Evolutionary conservation across 345 rosid genomes (phyloP), one percentile per base, ranked within the genome.

Genomic region (Moringa oleifera): DNA sequence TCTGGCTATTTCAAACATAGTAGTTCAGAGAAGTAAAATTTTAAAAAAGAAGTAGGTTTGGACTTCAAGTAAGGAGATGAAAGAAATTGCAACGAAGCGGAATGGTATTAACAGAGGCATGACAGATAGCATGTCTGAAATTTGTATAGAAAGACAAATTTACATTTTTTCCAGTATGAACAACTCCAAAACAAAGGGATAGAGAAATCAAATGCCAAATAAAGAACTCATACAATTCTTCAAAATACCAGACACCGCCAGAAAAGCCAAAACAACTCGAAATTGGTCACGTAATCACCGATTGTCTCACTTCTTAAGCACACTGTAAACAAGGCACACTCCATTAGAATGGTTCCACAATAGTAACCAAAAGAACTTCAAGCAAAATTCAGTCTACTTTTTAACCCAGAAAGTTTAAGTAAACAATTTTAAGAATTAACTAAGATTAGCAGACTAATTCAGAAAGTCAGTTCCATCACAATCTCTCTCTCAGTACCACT

Each of bases 291-390:
- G 12, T 41, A 41, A 41, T 69, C 13, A 1, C 51, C 45, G 11
- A 46, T 71, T 56, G 17, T 59, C 54, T 88, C 87, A 73, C 73
- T 77, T 85, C 84, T 81, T 85, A 74, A 88, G 74, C 63, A 80
- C 95, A 66, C 95, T 88, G 88, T 72, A 85, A 54, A 66, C 13
- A 25, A 24, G 63, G 64, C n/a, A 47, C 25, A 17, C 55, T 23
- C 63, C 33, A 50, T 61, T 19, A 61, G 51, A 58, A 25, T 55
- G 55, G 53, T 3, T 67, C 57, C 55, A 58, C 47, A 62, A 54
- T 25, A 23, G n/a, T n/a, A n/a, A n/a, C n/a, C n/a, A n/a, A n/a
- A n/a, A n/a, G n/a, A n/a, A n/a, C n/a, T n/a, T n/a, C n/a, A n/a
- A n/a, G n/a, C n/a, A n/a, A n/a, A n/a, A n/a, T n/a, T n/a, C n/a